phyloP scores from a whole-genome alignment of 129 eudicot genomes.

The Calendula officinalis region DNA sequence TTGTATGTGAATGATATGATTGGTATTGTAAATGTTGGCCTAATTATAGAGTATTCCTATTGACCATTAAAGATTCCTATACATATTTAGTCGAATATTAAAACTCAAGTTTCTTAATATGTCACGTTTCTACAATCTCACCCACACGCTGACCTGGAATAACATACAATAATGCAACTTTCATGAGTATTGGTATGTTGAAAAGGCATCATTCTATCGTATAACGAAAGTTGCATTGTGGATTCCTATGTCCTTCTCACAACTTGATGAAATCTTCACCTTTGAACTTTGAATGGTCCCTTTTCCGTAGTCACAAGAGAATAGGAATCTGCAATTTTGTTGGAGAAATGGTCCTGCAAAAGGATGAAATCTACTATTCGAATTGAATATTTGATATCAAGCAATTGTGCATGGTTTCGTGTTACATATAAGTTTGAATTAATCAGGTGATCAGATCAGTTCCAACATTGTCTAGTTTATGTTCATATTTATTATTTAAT shows the following conservation, averaged over 20 bases:
- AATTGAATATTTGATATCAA: no score
- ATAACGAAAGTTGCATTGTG: constrained; percentile 15
- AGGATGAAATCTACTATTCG: constrained; percentile 7
- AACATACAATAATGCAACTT: constrained; percentile 15
- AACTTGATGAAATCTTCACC: constrained; percentile 32
- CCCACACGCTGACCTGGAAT: constrained; percentile 41
- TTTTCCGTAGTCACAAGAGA: constrained; percentile 10
- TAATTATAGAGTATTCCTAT: constrained; percentile 15
- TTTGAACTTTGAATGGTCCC: constrained; percentile 6
- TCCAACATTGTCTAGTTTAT: not conserved
- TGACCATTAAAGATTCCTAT: constrained; percentile 5
- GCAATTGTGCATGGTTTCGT: constrained; percentile 4
- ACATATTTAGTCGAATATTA: constrained; percentile 10
- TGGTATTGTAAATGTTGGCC: constrained; percentile 19
- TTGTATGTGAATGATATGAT: constrained; percentile 9
- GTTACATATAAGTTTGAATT: not conserved
- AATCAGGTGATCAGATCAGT: not conserved
- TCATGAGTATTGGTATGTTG: constrained; percentile 12
- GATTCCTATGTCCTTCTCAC: constrained; percentile 43
- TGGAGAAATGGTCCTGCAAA: constrained; percentile 26
- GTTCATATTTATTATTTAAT: no score
- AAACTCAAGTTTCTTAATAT: constrained; percentile 26
- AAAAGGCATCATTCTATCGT: constrained; percentile 26
- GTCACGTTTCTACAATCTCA: constrained; percentile 32
- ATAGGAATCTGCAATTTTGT: constrained; percentile 23